Evolutionary conservation across 2,329 filamentous ascomycete genomes (phyloP), one percentile per base, ranked within the genome.

Genomic region (Kalaharituber pfeilii): DNA sequence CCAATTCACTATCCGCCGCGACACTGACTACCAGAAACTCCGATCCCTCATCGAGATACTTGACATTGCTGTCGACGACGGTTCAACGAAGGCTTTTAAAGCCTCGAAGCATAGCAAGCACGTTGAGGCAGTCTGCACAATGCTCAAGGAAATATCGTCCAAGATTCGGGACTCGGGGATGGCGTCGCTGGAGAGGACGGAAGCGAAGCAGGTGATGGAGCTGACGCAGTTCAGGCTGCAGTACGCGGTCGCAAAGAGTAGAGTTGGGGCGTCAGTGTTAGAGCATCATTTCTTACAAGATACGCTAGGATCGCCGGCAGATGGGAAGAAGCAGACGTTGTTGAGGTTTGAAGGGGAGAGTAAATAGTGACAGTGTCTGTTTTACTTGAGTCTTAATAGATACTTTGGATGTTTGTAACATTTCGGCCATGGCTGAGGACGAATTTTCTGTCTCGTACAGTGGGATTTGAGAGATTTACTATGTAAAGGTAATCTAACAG

Each of bases 151-250:
- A 5, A 69, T 78, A 11, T 73, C 73, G 53, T 71, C 71, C 18
- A 75, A 74, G 36, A 93, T 94, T 63, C 75, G 81, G 56, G 84
- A 87, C 63, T 75, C 80, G 1, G 85, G 84, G 39, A 82, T 85
- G 45, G 79, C 79, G 22, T 79, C 83, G 62, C 72, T 91, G 55
- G 75, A 76, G 15, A 76, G 84, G 27, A 82, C 84, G 27, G 80
- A 93, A 64, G 79, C 84, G 11, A 94, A 94, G 68, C 79, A 80
- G 53, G 74, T 75, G 9, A 72, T 94, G 36, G 83, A 93, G 62
- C 75, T 80, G 55, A 70, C 94, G n/a, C 75, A 81, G 56, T 79
- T 84, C 63, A 78, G 88, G 53, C 71, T 95, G 13, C 69, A 79
- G 49, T 80, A 82, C 65, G 75, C 78, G 2, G 80, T 89, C 49